Conservation (phyloP, 1,284 basidiomycete genomes). For the Heterobasidion parviporum region DNA sequence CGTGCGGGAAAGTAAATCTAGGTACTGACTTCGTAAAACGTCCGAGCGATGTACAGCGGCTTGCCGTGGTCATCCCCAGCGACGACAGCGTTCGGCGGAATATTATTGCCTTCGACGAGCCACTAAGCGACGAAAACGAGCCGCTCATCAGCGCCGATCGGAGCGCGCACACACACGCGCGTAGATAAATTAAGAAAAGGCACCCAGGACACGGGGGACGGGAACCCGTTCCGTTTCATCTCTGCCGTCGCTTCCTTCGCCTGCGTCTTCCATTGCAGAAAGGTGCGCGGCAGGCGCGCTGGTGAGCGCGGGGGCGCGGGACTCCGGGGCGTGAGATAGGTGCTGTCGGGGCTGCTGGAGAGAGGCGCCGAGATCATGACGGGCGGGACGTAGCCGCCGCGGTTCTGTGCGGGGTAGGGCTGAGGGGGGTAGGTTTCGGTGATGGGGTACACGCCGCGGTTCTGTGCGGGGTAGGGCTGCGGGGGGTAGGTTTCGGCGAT, state of each 20-base stretch:
- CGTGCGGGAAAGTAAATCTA: background rate
- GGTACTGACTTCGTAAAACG: slow-evolving; percentile 10
- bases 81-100: slow-evolving; percentile 11
- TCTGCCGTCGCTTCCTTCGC: slow-evolving; percentile 6
- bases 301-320: no score
- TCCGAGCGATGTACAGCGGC: slow-evolving; percentile 9
- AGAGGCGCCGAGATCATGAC: no score
- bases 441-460: no score
- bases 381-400: no score
- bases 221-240: slow-evolving; percentile 6
- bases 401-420: no score
- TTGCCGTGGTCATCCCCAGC: slow-evolving; percentile 9
- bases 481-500: no score
- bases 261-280: slow-evolving; percentile 7
- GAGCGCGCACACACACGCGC: no score
- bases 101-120: slow-evolving; percentile 8
- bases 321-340: background rate
- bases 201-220: slow-evolving; percentile 12
- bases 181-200: background rate
- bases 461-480: no score
- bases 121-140: slow-evolving; percentile 1
- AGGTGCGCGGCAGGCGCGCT: slow-evolving; percentile 1
- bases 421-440: no score
- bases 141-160: no score
- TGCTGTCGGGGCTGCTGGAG: background rate